Evolutionary conservation across 2,329 filamentous ascomycete species (phyloP).

Genomic region (Cladophialophora yegresii): DNA sequence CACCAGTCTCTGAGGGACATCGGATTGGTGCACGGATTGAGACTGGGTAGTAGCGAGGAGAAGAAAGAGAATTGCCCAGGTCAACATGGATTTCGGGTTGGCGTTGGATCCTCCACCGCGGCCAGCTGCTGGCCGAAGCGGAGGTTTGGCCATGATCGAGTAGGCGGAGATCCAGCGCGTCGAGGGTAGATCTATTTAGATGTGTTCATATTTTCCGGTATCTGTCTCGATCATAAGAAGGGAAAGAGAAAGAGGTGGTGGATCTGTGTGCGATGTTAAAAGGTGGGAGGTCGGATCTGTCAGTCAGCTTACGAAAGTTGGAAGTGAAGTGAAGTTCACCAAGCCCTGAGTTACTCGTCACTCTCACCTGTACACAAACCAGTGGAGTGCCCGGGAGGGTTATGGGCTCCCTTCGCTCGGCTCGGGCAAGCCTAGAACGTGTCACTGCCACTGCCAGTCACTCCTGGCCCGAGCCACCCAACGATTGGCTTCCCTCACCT

Average conservation of each 20-base stretch:
- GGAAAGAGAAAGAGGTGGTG: background rate
- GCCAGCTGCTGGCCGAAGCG: conserved; percentile 33
- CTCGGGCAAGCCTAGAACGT: background rate
- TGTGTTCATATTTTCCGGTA: background rate
- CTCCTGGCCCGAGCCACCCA: conserved; percentile 5
- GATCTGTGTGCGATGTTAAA: background rate
- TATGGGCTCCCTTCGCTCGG: background rate
- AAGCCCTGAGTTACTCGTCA: background rate
- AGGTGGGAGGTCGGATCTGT: conserved; percentile 12
- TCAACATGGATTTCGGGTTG: conserved; percentile 31
- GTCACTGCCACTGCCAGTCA: background rate
- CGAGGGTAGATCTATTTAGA: background rate
- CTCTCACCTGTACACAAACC: no score
- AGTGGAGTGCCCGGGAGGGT: background rate
- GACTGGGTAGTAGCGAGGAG: conserved; percentile 30
- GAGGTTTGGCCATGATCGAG: conserved; percentile 34
- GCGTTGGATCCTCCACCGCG: conserved; percentile 30
- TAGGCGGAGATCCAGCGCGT: conserved; percentile 4
- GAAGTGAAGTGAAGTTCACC: background rate
- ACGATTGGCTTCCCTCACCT: conserved; percentile 8
- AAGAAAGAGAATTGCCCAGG: conserved; percentile 34
- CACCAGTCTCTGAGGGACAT: conserved; percentile 29
- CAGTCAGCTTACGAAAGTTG: conserved; percentile 6
- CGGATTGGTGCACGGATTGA: conserved; percentile 24
- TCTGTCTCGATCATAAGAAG: background rate